Base-by-base conservation (phyloP, 202 grass and related monocot species). In the Elaeis oleifera region DNA sequence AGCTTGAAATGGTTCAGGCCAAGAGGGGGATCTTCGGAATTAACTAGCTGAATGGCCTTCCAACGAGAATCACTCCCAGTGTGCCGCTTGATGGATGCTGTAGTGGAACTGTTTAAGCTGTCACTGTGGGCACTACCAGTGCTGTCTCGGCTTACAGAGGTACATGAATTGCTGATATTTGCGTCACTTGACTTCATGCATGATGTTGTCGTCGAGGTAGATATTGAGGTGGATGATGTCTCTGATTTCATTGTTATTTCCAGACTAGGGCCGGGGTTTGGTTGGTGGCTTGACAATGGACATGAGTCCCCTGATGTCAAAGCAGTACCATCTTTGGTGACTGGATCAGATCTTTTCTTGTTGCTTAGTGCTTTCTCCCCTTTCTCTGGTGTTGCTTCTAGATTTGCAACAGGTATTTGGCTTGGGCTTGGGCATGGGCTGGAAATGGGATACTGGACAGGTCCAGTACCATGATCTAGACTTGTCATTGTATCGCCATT, bases 401-500 rank as follows among this genome's bases (percentile, higher is more conserved):
- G 36, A 9, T 44, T 44, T 44, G 36, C 36, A 14, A 44, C 36
- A 13, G 36, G 8, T 44, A 13, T 44, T 44, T 1, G 21, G 18
- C 18, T 52, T 55, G 28, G 23, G 16, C 16, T 6, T 23, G 5
- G 27, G 13, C n/a, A 56, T 23, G 2, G 27, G 18, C 26, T 56
- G 16, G 64, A 8, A 67, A 0, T 31, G 27, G 14, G 50, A 23
- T 23, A 50, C 4, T 26, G 13, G 3, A 48, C 39, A 51, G 17
- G 22, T 50, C 49, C n/a, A 53, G 23, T 49, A n/a, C 5, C 49
- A 7, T 25, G n/a, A 32, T 4, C 13, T 21, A 3, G 17, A n/a
- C 16, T 67, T 36, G n/a, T 68, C 16, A 18, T 54, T 39, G 20
- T 5, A 23, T 55, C 27, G 36, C 13, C 52, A 68, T 39, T 68